A percentile compares a stretch with the other conserved stretches of the same genome.
Conservation (phyloP, 169 alveolate genomes). For the Babesia ovata region DNA sequence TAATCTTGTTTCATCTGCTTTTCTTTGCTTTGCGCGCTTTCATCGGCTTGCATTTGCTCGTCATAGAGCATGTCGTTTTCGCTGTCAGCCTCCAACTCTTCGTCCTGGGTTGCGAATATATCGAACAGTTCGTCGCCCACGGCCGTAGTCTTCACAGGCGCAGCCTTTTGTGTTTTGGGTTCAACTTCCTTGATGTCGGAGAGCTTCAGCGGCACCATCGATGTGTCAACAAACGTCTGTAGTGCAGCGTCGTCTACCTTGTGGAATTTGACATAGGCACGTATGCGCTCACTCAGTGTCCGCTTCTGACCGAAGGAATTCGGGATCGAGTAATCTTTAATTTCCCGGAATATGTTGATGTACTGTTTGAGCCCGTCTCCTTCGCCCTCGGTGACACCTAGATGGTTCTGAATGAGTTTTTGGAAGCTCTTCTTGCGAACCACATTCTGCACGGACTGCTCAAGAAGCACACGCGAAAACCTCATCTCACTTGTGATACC, state of each 20-base stretch:
- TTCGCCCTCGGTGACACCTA: conserved; percentile 67
- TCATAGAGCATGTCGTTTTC: conserved; percentile 6
- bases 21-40: neutral
- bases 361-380: conserved; percentile 35
- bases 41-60: conserved; percentile 30
- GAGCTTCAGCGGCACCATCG: conserved; percentile 27
- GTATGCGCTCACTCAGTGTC: conserved; percentile 50
- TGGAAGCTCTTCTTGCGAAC: conserved; percentile 78
- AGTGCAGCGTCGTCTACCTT: conserved; percentile 41
- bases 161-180: neutral
- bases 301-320: conserved; percentile 57
- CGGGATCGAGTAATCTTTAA: conserved; percentile 69
- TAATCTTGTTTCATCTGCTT: conserved; percentile 33
- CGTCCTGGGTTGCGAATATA: conserved; percentile 31
- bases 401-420: conserved; percentile 76
- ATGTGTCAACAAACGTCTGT: conserved; percentile 15
- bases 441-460: conserved; percentile 79
- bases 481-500: conserved; percentile 77
- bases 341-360: conserved; percentile 66
- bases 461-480: conserved; percentile 74
- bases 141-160: neutral
- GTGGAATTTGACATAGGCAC: conserved; percentile 43
- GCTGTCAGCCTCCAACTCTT: conserved; percentile 11
- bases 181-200: conserved; percentile 10
- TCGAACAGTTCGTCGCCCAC: conserved; percentile 34